Conservation (phyloP, 164 flowering plant genomes). For the Saururus chinensis region DNA sequence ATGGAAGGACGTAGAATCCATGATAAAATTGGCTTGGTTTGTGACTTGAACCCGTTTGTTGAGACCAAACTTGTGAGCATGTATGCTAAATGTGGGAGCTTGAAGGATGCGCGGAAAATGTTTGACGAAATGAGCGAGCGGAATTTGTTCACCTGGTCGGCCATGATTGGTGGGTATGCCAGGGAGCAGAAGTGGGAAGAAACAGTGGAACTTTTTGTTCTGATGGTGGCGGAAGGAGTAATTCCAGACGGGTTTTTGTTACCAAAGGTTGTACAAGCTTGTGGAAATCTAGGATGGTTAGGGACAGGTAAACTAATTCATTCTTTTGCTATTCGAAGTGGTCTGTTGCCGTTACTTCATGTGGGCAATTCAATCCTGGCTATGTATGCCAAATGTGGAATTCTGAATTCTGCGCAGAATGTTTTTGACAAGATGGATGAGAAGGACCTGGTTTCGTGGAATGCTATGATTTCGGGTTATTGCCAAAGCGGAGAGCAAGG, state of each 20-base stretch:
- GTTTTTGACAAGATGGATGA: constrained; percentile 15
- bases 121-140: constrained; percentile 16
- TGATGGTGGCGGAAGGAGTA: constrained; percentile 14
- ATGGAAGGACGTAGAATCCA: constrained; percentile 16
- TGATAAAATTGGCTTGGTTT: constrained; percentile 7
- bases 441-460: constrained; percentile 20
- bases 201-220: constrained; percentile 10
- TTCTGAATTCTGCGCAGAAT: constrained; percentile 8
- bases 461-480: constrained; percentile 22
- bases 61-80: constrained; percentile 22
- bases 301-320: constrained; percentile 12
- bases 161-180: constrained; percentile 22
- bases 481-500: constrained; percentile 11
- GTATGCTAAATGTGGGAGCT: constrained; percentile 24
- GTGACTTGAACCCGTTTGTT: constrained; percentile 7
- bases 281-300: constrained; percentile 14
- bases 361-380: constrained; percentile 17
- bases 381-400: constrained; percentile 22
- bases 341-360: constrained; percentile 7
- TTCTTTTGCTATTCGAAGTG: constrained; percentile 11
- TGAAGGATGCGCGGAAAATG: constrained; percentile 18
- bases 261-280: constrained; percentile 21
- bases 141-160: constrained; percentile 21
- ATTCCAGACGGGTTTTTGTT: constrained; percentile 17
- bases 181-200: constrained; percentile 19